phyloP scores from a whole-genome alignment of 1,284 basidiomycete species.

The Spongispora temasekensis region DNA sequence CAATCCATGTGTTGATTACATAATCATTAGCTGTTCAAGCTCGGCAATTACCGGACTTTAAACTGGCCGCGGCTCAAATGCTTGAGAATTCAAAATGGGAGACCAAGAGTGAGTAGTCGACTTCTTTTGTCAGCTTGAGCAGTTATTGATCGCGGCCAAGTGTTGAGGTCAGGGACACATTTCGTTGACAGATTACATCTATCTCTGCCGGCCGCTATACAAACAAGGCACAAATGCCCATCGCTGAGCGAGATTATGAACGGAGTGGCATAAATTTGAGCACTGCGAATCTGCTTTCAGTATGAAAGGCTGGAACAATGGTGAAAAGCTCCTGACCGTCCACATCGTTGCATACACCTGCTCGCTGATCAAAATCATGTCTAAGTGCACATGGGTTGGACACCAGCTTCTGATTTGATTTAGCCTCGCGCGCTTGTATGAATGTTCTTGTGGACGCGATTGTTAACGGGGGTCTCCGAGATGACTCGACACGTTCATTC shows the following conservation, averaged over 20 bases:
- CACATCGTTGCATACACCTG: slow-evolving; percentile 99
- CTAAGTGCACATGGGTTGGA: slow-evolving; percentile 62
- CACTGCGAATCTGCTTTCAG: slow-evolving; percentile 79
- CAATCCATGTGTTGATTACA: no score
- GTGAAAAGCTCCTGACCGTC: slow-evolving; percentile 99
- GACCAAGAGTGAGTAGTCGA: slow-evolving; percentile 89
- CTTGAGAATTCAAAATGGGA: slow-evolving; percentile 95
- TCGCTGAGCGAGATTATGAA: slow-evolving; percentile 78
- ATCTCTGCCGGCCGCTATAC: slow-evolving; percentile 96
- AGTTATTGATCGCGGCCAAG: slow-evolving; percentile 43
- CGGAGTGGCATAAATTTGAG: slow-evolving; percentile 4
- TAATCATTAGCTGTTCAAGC: no score
- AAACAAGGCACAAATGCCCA: slow-evolving; percentile 99
- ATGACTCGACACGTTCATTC: slow-evolving; percentile 99
- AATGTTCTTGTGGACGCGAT: slow-evolving; percentile 95
- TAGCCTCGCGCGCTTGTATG: neutral
- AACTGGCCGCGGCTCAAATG: slow-evolving; percentile 65
- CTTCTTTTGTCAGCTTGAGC: slow-evolving; percentile 5
- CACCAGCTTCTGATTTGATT: neutral
- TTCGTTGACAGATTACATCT: slow-evolving; percentile 98
- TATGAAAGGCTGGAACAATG: slow-evolving; percentile 99
- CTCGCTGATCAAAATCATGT: slow-evolving; percentile 99
- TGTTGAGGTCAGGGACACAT: slow-evolving; percentile 99
- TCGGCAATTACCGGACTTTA: no score
- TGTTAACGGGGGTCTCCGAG: slow-evolving; percentile 99